Conservation (phyloP, 164 flowering plant genomes). For the Nymphaea colorata region DNA sequence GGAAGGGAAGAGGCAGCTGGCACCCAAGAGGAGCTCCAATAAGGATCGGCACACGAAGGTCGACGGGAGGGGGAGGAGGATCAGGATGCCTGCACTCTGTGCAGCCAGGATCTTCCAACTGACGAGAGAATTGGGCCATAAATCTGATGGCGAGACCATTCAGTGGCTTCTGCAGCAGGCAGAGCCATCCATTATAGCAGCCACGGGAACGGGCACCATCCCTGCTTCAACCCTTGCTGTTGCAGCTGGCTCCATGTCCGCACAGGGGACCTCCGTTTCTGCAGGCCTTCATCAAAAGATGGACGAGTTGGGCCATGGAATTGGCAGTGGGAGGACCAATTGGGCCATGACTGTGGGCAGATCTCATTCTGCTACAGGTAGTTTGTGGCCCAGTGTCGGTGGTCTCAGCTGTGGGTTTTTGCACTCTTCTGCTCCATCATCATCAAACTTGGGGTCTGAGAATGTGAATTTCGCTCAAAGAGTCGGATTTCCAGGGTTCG, state of each 20-base stretch:
- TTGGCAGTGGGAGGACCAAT: slow-evolving; percentile 29
- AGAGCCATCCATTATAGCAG: slow-evolving; percentile 75
- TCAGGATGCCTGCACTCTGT: slow-evolving; percentile 88
- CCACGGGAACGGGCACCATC: slow-evolving; percentile 74
- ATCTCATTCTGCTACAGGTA: slow-evolving; percentile 32
- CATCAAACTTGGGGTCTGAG: slow-evolving; percentile 40
- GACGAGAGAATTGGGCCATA: slow-evolving; percentile 77
- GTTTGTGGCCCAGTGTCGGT: slow-evolving; percentile 55
- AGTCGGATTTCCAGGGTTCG: slow-evolving; percentile 60
- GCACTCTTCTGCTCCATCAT: slow-evolving; percentile 33
- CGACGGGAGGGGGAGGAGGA: slow-evolving; percentile 77
- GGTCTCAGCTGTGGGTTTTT: slow-evolving; percentile 33
- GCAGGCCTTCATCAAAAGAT: slow-evolving; percentile 35
- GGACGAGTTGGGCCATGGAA: slow-evolving; percentile 30
- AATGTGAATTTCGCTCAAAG: slow-evolving; percentile 37
- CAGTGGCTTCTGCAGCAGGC: slow-evolving; percentile 90
- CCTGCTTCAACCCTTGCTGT: slow-evolving; percentile 70
- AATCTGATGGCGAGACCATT: slow-evolving; percentile 81
- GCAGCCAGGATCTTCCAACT: slow-evolving; percentile 83
- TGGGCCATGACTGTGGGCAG: slow-evolving; percentile 28
- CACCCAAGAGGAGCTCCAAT: slow-evolving; percentile 71
- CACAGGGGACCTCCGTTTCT: slow-evolving; percentile 42
- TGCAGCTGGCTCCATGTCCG: slow-evolving; percentile 38
- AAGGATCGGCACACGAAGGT: slow-evolving; percentile 84
- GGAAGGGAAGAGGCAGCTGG: slow-evolving; percentile 40